Evolutionary conservation across 2,329 filamentous ascomycete species (phyloP), one percentile per base, ranked within the genome.

Genomic region (Paecilomyces variotii): DNA sequence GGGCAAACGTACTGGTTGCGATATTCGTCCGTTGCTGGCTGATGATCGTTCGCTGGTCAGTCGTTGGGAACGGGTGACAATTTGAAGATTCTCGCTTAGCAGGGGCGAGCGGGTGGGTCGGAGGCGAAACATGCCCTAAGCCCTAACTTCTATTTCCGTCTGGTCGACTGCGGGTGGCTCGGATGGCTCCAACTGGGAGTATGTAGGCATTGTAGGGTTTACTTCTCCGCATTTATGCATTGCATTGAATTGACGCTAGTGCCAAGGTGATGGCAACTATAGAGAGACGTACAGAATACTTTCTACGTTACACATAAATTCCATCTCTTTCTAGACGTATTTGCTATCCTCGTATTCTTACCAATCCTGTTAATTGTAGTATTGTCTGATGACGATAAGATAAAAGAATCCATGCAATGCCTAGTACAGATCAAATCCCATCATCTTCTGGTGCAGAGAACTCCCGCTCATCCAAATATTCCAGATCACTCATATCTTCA

Each of bases 51-150:
- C 71, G 70, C 70, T 74, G 68, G 64, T 62, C 65, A 68, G 54
- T 62, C 52, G 56, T 59, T 68, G 67, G 67, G 66, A 68, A 66
- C 61, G 68, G 65, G 68, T 70, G 67, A 65, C 68, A 72, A 72
- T 72, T 70, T 76, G 69, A 72, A 68, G 64, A 69, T 69, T 71
- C 71, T 76, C 74, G 74, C 74, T 77, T 76, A 77, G 73, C 68
- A 69, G 68, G 68, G 71, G 72, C 73, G 68, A 67, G 66, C 65
- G 63, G 64, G 64, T 58, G 53, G 57, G 55, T 39, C 50, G 58
- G 56, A 53, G 30, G 45, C 59, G 19, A 53, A 54, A 60, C 60
- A 65, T 72, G 68, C 72, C 73, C 72, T 75, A 73, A 74, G 67
- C 74, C 74, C 74, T 76, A 76, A 60, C 45, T 61, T n/a, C 26